Evolutionary conservation across 1,139 yeast species (phyloP).

Genomic region (Yamadazyma atmosphaerica): DNA sequence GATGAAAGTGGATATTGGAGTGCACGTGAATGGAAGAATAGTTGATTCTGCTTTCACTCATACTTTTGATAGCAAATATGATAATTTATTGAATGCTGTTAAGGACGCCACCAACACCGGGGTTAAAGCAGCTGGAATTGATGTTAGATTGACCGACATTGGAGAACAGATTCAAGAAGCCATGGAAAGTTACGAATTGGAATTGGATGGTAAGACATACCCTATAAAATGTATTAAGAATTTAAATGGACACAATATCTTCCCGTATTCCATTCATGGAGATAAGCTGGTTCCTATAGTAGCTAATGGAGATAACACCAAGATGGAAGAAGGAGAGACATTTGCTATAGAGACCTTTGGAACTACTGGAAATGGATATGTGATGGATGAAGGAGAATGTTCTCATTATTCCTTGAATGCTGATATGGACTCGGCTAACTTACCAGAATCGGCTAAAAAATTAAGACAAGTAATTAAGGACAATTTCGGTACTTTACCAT

Average conservation of each 20-base stretch:
- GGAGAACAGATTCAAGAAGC: conserved; percentile 97
- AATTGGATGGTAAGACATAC: conserved; percentile 78
- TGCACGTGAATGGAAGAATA: conserved; percentile 93
- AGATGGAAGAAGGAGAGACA: conserved; percentile 98
- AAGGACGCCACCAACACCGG: conserved; percentile 94
- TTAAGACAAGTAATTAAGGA: conserved; percentile 68
- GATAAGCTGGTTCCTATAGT: conserved; percentile 97
- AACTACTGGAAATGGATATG: conserved; percentile 93
- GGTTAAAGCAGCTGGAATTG: conserved; percentile 89
- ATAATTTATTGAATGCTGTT: conserved; percentile 77
- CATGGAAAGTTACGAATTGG: conserved; percentile 95
- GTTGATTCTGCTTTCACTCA: conserved; percentile 95
- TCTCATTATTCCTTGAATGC: conserved; percentile 82
- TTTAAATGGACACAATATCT: conserved; percentile 92
- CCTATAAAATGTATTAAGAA: conserved; percentile 90
- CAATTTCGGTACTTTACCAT: conserved; percentile 91
- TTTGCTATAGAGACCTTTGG: conserved; percentile 99
- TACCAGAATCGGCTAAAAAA: conserved; percentile 66
- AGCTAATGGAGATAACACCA: conserved; percentile 87
- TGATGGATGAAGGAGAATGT: conserved; percentile 83
- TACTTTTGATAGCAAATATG: conserved; percentile 84
- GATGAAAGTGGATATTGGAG: conserved; percentile 96
- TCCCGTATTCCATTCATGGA: conserved; percentile 81
- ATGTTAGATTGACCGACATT: conserved; percentile 89
- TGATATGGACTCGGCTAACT: conserved; percentile 41